Evolutionary conservation across 225 moss, liverwort and hornwort genomes (phyloP).

Genomic region (Bryoerythrophyllum caledonicum): DNA sequence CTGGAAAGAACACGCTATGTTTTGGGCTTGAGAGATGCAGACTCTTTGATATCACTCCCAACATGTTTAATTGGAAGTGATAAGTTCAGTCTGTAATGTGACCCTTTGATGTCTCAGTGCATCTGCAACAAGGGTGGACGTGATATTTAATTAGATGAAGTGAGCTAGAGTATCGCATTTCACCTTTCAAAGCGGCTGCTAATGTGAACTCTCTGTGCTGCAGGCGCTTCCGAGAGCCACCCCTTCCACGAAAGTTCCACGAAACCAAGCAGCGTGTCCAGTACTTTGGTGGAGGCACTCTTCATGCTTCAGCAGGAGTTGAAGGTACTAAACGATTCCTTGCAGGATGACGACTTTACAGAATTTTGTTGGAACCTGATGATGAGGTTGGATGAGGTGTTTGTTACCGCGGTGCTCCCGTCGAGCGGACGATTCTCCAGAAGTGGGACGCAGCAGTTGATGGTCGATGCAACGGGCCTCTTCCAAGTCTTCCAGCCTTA

Average conservation of each 20-base stretch:
- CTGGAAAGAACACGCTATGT: conserved; percentile 10
- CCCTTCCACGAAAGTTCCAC: conserved; percentile 24
- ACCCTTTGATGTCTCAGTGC: conserved; percentile 13
- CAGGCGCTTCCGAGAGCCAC: conserved; percentile 26
- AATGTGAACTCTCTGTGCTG: conserved; percentile 8
- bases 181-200: background rate
- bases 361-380: conserved; percentile 79
- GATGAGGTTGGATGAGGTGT: conserved; percentile 63
- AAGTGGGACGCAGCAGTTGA: conserved; percentile 80
- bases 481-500: conserved; percentile 80
- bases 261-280: conserved; percentile 57
- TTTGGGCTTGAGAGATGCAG: background rate
- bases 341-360: conserved; percentile 68
- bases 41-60: too few species aligned
- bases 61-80: background rate
- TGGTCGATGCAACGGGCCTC: conserved; percentile 67
- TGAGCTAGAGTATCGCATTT: background rate
- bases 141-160: conserved; percentile 3
- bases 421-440: conserved; percentile 57
- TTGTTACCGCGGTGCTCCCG: conserved; percentile 58
- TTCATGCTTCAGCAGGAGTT: conserved; percentile 73
- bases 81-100: conserved; percentile 2
- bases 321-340: conserved; percentile 47
- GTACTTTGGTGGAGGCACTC: conserved; percentile 68
- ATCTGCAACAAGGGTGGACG: conserved; percentile 10